These are phyloP conservation scores for Pleurotus salmoneostramineus DNA, from an alignment of 768 basidiomycete genomes.

Conservation along the genomic window DNA sequence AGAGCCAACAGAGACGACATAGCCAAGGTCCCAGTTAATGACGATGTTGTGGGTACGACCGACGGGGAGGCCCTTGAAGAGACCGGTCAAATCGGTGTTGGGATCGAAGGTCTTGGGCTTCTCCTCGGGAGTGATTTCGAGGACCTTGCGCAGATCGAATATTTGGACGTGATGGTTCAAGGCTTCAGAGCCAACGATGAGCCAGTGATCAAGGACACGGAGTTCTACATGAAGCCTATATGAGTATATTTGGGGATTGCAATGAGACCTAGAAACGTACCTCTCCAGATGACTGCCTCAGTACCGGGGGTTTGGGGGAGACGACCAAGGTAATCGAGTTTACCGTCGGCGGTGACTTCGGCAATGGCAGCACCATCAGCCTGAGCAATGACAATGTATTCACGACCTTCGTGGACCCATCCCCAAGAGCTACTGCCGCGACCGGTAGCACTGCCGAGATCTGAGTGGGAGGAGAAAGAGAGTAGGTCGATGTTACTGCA, in stretches of 20 bases:
- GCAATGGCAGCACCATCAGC: constrained; percentile 14
- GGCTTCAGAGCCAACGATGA: constrained; percentile 22
- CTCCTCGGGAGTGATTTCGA: constrained; percentile 10
- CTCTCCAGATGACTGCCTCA: constrained; percentile 12
- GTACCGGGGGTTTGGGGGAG: constrained; percentile 16
- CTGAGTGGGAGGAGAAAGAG: constrained; percentile 13
- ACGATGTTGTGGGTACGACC: constrained; percentile 25
- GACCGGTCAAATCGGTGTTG: constrained; percentile 8
- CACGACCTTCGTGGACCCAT: constrained; percentile 15
- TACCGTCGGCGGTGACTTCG: constrained; percentile 9
- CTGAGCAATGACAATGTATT: constrained; percentile 15
- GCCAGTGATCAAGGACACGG: constrained; percentile 18
- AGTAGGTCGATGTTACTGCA: constrained; percentile 18
- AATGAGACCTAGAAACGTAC: not conserved
- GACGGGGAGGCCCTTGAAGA: constrained; percentile 20
- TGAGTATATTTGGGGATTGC: not conserved
- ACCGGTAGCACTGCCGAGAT: constrained; percentile 13
- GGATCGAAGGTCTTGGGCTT: constrained; percentile 18
- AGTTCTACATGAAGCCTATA: constrained; percentile 14
- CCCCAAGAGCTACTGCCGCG: constrained; percentile 15
- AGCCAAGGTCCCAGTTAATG: constrained; percentile 15
- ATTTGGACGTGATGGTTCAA: constrained; percentile 23
- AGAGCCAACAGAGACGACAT: constrained; percentile 22
- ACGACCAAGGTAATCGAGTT: constrained; percentile 13
- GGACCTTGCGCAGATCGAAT: constrained; percentile 22